Conservation (phyloP, 768 basidiomycete genomes). For the Phanerochaete carnosa region DNA sequence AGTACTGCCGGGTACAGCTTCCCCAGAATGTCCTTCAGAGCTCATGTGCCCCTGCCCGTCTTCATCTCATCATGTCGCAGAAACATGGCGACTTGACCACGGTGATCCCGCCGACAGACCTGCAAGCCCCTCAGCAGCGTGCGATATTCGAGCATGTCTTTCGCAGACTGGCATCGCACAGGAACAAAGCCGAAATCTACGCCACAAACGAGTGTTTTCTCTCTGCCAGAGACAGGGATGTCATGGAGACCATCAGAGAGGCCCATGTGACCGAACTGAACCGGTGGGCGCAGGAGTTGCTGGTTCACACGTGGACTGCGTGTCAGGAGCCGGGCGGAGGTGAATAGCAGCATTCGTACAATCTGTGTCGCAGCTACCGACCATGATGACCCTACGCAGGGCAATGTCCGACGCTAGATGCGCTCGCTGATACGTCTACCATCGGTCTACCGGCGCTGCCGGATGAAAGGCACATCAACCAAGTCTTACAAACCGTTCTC, state of each 20-base stretch:
- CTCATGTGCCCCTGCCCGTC: not conserved
- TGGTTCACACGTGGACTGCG: constrained; percentile 41
- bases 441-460: constrained; percentile 38
- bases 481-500: constrained; percentile 48
- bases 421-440: constrained; percentile 44
- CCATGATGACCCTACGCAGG: constrained; percentile 21
- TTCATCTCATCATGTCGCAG: constrained; percentile 3
- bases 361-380: not conserved
- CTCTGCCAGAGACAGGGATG: constrained; percentile 20
- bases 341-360: constrained; percentile 9
- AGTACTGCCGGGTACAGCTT: not conserved
- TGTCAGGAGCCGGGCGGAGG: constrained; percentile 41
- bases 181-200: constrained; percentile 41
- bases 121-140: constrained; percentile 31
- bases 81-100: constrained; percentile 24
- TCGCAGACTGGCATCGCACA: constrained; percentile 41
- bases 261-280: constrained; percentile 36
- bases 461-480: constrained; percentile 31
- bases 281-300: constrained; percentile 42
- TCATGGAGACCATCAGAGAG: constrained; percentile 16
- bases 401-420: constrained; percentile 40
- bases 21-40: not conserved
- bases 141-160: constrained; percentile 42
- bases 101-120: constrained; percentile 36
- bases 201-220: constrained; percentile 32